Conservation (phyloP, 2,329 filamentous ascomycete species). For the Cercospora sesami region DNA sequence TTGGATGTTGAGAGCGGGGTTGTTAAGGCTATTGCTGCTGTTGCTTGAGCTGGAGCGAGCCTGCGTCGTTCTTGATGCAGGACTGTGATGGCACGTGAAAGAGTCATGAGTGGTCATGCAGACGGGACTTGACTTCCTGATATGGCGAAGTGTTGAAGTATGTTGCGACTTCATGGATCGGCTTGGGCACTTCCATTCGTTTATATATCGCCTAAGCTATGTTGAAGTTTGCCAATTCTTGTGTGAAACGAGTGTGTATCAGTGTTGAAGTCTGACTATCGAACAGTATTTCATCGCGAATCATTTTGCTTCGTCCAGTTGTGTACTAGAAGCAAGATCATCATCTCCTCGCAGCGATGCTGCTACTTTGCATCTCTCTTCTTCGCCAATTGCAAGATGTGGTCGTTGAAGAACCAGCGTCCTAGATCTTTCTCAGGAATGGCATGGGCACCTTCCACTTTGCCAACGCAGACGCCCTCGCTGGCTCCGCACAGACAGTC, state of each 20-base stretch:
- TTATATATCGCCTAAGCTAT: slow-evolving; percentile 20
- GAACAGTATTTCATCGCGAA: background rate
- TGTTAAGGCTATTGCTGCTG: slow-evolving; percentile 15
- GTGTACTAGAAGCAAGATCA: background rate
- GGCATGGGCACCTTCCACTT: slow-evolving; percentile 44
- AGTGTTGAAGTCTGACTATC: slow-evolving; percentile 18
- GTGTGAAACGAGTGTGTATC: background rate
- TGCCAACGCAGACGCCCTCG: slow-evolving; percentile 41
- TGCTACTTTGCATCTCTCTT: slow-evolving; percentile 20
- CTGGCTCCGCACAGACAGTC: slow-evolving; percentile 46
- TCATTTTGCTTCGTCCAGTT: background rate
- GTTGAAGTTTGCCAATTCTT: background rate
- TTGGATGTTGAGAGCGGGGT: slow-evolving; percentile 38
- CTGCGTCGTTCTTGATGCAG: background rate
- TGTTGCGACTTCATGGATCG: slow-evolving; percentile 12
- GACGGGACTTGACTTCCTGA: slow-evolving; percentile 12
- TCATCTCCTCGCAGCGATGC: background rate
- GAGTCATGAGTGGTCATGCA: slow-evolving; percentile 2
- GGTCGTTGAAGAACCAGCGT: slow-evolving; percentile 43
- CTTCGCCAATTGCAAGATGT: slow-evolving; percentile 40
- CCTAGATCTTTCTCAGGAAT: slow-evolving; percentile 34
- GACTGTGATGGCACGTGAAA: background rate
- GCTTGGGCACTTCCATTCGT: slow-evolving; percentile 20
- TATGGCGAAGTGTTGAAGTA: slow-evolving; percentile 7
- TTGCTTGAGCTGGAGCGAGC: slow-evolving; percentile 16